Percentiles rank a stretch among this genome's conserved stretches.
phyloP scores from a whole-genome alignment of 768 basidiomycete genomes.

The Lactarius akahatsu region DNA sequence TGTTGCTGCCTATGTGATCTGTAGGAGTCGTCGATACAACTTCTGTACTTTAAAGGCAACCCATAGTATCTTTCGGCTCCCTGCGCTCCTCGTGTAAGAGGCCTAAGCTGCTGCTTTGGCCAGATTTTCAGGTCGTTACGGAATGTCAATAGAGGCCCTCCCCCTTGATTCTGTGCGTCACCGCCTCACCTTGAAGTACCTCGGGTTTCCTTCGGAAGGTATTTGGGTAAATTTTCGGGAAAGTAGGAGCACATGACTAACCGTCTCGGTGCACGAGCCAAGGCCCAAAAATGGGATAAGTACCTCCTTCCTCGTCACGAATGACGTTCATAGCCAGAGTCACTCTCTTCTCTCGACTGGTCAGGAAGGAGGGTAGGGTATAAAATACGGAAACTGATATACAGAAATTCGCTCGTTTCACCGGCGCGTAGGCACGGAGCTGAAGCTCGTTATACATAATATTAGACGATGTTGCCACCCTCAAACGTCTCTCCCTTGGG shows the following conservation, averaged over 20 bases:
- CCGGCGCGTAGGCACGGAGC: too few relatives aligned
- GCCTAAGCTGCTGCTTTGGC: background rate
- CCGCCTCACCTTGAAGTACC: background rate
- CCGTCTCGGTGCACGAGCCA: background rate
- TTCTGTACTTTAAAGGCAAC: constrained; percentile 4
- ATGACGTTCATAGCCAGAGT: background rate
- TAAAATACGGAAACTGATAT: background rate
- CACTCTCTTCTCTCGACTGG: background rate
- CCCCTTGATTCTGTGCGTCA: background rate
- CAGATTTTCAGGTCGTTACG: background rate
- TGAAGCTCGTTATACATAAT: too few relatives aligned
- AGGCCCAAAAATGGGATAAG: background rate
- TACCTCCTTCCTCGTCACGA: background rate
- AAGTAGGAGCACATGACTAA: background rate
- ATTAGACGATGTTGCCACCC: too few relatives aligned
- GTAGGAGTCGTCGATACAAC: constrained; percentile 1
- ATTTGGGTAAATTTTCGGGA: background rate
- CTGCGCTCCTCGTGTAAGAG: background rate
- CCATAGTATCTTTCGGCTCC: background rate
- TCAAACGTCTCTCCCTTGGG: too few relatives aligned
- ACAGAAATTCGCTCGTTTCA: background rate
- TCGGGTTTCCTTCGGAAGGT: background rate
- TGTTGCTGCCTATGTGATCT: background rate
- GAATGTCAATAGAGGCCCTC: background rate
- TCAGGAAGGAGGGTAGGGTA: background rate